Percentiles rank a stretch among this genome's conserved stretches.
Evolutionary conservation across 1,284 basidiomycete species (phyloP).

Genomic region (Irpex sp.): DNA sequence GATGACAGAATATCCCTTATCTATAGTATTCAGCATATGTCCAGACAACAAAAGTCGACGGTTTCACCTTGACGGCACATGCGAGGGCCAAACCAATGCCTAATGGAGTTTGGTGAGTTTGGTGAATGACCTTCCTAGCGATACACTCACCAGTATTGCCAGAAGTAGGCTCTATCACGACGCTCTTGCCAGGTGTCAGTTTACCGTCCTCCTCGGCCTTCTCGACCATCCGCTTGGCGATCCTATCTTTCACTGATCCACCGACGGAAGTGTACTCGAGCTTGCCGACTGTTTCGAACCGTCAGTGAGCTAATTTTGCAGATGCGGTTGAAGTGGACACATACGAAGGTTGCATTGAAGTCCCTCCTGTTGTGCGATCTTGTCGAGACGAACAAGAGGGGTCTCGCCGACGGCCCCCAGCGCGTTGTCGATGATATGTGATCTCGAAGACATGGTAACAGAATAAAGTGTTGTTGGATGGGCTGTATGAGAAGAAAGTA

Average conservation of each 20-base stretch:
- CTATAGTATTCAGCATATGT: constrained; percentile 72
- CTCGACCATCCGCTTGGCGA: constrained; percentile 96
- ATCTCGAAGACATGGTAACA: constrained; percentile 21
- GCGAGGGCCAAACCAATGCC: constrained; percentile 91
- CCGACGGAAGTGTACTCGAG: constrained; percentile 89
- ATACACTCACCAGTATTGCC: constrained; percentile 84
- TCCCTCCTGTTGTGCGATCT: constrained; percentile 68
- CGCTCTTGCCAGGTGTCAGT: constrained; percentile 83
- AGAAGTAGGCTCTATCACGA: constrained; percentile 91
- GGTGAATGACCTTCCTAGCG: neutral
- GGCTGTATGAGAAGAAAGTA: neutral
- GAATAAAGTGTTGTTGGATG: neutral
- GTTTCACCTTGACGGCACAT: constrained; percentile 81
- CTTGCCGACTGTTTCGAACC: constrained; percentile 65
- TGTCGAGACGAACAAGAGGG: constrained; percentile 83
- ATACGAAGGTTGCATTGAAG: constrained; percentile 87
- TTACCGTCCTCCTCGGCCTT: constrained; percentile 85
- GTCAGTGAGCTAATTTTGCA: neutral
- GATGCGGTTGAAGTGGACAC: constrained; percentile 24
- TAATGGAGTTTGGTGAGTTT: constrained; percentile 19
- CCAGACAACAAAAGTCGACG: neutral
- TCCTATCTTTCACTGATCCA: constrained; percentile 93
- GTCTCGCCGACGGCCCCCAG: constrained; percentile 88
- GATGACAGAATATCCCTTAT: constrained; percentile 85
- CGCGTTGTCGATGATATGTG: constrained; percentile 64